Conservation (phyloP, 139 green algal species). For the Ulvella scutata region DNA sequence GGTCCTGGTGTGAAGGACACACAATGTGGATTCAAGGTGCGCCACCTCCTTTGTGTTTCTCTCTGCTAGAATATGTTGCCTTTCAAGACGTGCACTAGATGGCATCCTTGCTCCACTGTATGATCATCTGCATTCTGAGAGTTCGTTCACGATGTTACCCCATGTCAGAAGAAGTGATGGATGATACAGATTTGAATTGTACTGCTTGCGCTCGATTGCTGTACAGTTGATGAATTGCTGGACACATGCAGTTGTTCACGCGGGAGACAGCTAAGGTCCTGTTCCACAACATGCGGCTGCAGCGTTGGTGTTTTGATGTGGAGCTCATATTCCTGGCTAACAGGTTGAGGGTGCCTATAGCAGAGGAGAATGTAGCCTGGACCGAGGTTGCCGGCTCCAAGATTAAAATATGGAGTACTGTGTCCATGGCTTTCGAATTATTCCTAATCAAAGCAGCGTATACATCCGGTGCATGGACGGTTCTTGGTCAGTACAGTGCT, state of each 20-base stretch:
- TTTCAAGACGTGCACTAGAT: too few relatives aligned
- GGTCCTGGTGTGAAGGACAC: constrained; percentile 61
- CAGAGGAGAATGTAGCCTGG: constrained; percentile 63
- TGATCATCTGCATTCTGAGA: too few relatives aligned
- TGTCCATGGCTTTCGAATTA: constrained; percentile 85
- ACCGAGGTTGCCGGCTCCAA: constrained; percentile 94
- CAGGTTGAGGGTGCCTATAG: constrained; percentile 42
- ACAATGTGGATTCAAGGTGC: constrained; percentile 92
- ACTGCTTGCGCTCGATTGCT: not conserved
- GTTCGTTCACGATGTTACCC: too few relatives aligned
- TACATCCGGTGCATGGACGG: constrained; percentile 9
- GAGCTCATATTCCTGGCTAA: constrained; percentile 80
- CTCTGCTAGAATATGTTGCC: too few relatives aligned
- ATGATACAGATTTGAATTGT: not conserved
- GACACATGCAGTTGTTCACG: constrained; percentile 73
- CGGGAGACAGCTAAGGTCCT: constrained; percentile 48
- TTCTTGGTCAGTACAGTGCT: not conserved
- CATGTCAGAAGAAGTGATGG: too few relatives aligned
- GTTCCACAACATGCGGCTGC: constrained; percentile 77
- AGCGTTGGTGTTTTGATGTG: constrained; percentile 96
- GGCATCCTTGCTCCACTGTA: too few relatives aligned
- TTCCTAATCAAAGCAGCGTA: constrained; percentile 36
- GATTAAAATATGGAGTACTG: constrained; percentile 66
- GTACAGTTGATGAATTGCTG: too few relatives aligned
- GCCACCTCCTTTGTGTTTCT: not conserved